Base-by-base conservation (phyloP, 768 basidiomycete genomes). In the Rhodotorula diobovata region DNA sequence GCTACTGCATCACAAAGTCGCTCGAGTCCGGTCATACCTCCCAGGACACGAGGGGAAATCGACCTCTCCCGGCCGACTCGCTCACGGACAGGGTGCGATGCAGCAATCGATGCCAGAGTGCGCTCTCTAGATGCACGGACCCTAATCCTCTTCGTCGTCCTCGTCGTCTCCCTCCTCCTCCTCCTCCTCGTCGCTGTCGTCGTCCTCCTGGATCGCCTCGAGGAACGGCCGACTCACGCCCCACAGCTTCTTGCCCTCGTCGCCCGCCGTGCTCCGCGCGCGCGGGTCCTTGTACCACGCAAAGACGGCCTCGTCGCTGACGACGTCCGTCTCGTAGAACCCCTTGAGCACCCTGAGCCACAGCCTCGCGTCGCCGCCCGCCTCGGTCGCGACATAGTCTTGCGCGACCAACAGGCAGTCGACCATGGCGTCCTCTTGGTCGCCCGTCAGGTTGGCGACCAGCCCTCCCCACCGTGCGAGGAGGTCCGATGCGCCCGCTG, bases 301-400 rank as follows among this genome's bases (percentile, higher is more conserved):
- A n/a, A 90, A 86, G 74, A 97, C 89, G 73, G 92, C 89, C 61
- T 91, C 89, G 77, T 93, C 93, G 60, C 90, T 90, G 5, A 96
- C 87, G 56, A 96, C 85, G 79, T 99, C 95, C n/a, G 85, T 84
- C 78, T 95, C 90, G 80, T 97, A 99, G 23, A 93, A 82, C 7
- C 88, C 88, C 41, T 89, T 89, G 34, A 98, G 85, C 66, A 95
- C 86, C 77, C 90, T 87, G 8, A 90, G 90, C 80, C 96, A 98
- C 67, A 92, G 82, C 28, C 86, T 83, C 76, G 87, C 80, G 67
- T 89, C 71, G 6, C 63, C 67, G 23, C 65, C 68, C 41, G 87
- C 71, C 82, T 83, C 32, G 86, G 90, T 61, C 78, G 71, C 57
- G 66, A 66, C 58, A 71, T 73, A 71, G 70, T 90, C 90, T 85